Base-by-base conservation (phyloP, 2,329 filamentous ascomycete genomes). In the Pseudogymnoascus destructans region DNA sequence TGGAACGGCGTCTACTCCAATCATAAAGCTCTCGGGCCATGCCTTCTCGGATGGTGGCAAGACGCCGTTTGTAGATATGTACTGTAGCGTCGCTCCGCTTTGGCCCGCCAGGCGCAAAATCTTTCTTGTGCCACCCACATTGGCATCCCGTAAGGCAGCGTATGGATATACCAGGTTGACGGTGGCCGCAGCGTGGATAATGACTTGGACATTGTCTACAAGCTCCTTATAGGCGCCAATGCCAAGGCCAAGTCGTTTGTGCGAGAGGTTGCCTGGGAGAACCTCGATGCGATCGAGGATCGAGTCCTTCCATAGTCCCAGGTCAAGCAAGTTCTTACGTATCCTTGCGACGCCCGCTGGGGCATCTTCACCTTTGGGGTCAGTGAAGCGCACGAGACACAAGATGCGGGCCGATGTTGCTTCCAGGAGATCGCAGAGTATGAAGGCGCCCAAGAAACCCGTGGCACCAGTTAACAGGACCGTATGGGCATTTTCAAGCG, bases 151-250 rank as follows among this genome's bases (percentile, higher is more conserved):
- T 63, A 92, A 74, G 0, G 86, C 85, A 40, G 87, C 87, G 63
- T 91, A 91, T 0, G 87, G 87, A 63, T 92, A 91, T 0, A 92
- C 86, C 55, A 92, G 74, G 67, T 89, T 89, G 66, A 92, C 87
- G 0, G 84, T 87, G 4, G 87, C 87, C 23, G 82, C 87, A 33
- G 86, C 84, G 67, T 92, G 87, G 1, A 91, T 76, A 59, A 92
- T 85, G 33, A 89, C 86, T 61, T 91, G 77, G 0, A 88, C 76
- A 5, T 82, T 79, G 9, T 74, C 70, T 1, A 82, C 83, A 6
- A 91, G 75, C 25, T 82, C 76, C 21, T 84, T 77, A 64, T 89
- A 91, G 0, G 73, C 75, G 10, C 85, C 79, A 0, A 79, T 77
- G 0, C 82, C 76, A 17, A 91, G 77, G 57, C 87, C 87, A 13